Evolutionary conservation across 2,329 filamentous ascomycete genomes (phyloP), one percentile per base, ranked within the genome.

Genomic region (Karstenula rhodostoma): DNA sequence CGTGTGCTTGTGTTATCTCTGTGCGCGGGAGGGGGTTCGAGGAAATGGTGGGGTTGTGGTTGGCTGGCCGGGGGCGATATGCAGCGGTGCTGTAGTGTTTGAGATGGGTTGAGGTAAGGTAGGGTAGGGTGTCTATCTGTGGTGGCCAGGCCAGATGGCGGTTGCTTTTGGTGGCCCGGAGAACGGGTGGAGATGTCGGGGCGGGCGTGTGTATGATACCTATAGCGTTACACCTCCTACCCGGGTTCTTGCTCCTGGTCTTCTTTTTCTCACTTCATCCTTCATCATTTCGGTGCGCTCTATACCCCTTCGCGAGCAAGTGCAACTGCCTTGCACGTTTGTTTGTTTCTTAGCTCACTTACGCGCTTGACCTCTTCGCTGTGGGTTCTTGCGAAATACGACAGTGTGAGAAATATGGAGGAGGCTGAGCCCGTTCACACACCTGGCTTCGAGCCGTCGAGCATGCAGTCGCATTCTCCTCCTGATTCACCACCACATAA

Each of bases 361-460:
- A 22, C 15, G 13, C 25, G 25, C 37, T 43, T 29, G 19, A 22
- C 37, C 37, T 44, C 35, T 37, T 29, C 19, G 12, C 10, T 47
- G 15, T n/a, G 27, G 23, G 12, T 47, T 22, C 1, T 35, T 33
- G 47, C 4, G 22, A 12, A 13, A 33, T 15, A 22, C 12, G 5
- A 35, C 47, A 60, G 53, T 48, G 25, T 52, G 25, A 42, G 33
- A 32, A 23, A 58, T 49, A 73, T 74, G 68, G 62, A 69, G 19
- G 69, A 71, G 12, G 57, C 62, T 1, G 60, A 61, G 2, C 71
- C 72, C 1, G 72, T 76, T n/a, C 40, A 73, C 42, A 76, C 73
- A 56, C 68, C 70, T 6, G 74, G 74, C 27, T 63, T 77, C 27
- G 74, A 76, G 54, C 74, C 74, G 4, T 68, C 66, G 13, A 75